phyloP scores from a whole-genome alignment of 2,329 filamentous ascomycete species.

The Onygenales sp. region DNA sequence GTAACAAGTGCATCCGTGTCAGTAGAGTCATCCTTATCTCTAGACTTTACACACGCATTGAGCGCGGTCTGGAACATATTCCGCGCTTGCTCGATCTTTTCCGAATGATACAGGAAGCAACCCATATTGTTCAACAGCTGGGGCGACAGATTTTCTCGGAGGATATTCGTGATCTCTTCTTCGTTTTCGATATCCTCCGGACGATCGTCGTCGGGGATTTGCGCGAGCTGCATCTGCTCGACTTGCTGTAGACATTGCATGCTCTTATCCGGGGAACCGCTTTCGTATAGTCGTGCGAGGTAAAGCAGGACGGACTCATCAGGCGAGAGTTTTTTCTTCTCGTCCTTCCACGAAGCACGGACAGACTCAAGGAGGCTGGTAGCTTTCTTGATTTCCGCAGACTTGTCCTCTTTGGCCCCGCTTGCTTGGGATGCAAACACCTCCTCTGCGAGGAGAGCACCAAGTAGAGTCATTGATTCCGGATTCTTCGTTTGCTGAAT shows the following conservation, averaged over 20 bases:
- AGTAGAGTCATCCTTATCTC: constrained; percentile 61
- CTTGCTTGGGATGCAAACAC: constrained; percentile 71
- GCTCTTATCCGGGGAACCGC: constrained; percentile 76
- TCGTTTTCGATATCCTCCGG: constrained; percentile 54
- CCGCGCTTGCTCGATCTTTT: constrained; percentile 69
- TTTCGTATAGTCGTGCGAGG: constrained; percentile 82
- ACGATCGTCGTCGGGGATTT: constrained; percentile 60
- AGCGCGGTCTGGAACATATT: constrained; percentile 89
- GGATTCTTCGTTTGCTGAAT: constrained; percentile 72
- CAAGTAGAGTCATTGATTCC: constrained; percentile 86
- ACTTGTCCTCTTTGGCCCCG: constrained; percentile 82
- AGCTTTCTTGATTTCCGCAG: constrained; percentile 74
- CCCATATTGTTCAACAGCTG: constrained; percentile 96
- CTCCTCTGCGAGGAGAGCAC: constrained; percentile 88
- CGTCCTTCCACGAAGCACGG: constrained; percentile 81
- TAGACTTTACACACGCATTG: constrained; percentile 73
- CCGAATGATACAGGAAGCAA: constrained; percentile 84
- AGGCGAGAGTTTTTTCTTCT: constrained; percentile 70
- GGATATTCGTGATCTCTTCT: constrained; percentile 43
- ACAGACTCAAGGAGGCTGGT: constrained; percentile 76
- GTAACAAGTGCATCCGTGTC: constrained; percentile 90
- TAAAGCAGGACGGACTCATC: constrained; percentile 87
- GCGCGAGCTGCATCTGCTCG: constrained; percentile 77
- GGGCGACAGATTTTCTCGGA: constrained; percentile 74
- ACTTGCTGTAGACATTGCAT: constrained; percentile 86